These are phyloP conservation scores for Sclerotinia trifoliorum DNA, from an alignment of 2,329 filamentous ascomycete genomes.

Conservation along the genomic window DNA sequence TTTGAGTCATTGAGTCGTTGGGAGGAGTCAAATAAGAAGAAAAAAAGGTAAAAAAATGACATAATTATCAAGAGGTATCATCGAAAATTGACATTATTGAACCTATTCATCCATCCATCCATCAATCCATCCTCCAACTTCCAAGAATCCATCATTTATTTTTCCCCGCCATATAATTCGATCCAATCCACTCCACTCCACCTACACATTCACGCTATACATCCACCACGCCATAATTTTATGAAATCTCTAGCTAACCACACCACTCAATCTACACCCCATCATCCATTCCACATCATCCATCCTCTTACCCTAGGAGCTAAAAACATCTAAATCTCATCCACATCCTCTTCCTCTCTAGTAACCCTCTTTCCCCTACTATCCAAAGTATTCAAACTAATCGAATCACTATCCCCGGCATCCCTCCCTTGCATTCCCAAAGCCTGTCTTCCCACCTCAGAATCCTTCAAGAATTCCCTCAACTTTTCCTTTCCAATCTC, in stretches of 20 bases:
- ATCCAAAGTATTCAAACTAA: slow-evolving; percentile 61
- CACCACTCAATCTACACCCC: neutral
- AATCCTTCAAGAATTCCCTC: slow-evolving; percentile 83
- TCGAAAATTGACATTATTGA: neutral
- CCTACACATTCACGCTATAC: neutral
- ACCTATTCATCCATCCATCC: too few relatives aligned
- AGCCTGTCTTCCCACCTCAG: slow-evolving; percentile 80
- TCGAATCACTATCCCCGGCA: slow-evolving; percentile 48
- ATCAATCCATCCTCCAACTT: neutral
- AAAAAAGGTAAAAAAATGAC: neutral
- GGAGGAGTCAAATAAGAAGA: too few relatives aligned
- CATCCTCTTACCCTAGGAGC: neutral
- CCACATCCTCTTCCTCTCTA: slow-evolving; percentile 54
- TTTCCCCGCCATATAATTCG: neutral
- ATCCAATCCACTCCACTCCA: neutral
- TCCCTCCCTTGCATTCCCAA: slow-evolving; percentile 63
- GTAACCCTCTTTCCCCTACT: slow-evolving; percentile 54
- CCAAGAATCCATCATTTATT: neutral
- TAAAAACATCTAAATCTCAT: slow-evolving; percentile 32
- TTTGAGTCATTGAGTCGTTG: too few relatives aligned
- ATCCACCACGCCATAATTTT: neutral
- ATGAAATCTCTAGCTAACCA: neutral
- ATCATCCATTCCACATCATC: neutral
- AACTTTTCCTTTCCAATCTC: slow-evolving; percentile 91
- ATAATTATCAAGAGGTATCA: neutral